Evolutionary conservation across 202 grass and related monocot species (phyloP).

Genomic region (Brachypodium distachyon): DNA sequence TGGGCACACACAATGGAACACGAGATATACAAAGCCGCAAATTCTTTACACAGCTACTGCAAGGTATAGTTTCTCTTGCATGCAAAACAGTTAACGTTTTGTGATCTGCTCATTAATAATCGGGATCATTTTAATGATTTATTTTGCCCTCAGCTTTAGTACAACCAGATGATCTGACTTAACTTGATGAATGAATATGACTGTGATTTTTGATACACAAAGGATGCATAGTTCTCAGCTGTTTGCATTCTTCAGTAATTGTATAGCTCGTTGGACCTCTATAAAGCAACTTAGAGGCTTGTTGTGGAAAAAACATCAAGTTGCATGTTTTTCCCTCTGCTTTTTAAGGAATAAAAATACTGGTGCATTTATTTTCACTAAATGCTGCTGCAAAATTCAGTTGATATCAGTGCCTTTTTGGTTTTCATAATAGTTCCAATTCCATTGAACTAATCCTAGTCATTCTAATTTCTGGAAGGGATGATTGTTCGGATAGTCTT

Average conservation of each 20-base stretch:
- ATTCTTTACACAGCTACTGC: slow-evolving; percentile 60
- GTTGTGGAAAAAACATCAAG: too few species aligned
- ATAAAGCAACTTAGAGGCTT: too few species aligned
- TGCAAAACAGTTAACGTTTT: not conserved
- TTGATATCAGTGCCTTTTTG: not conserved
- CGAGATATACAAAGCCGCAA: slow-evolving; percentile 95
- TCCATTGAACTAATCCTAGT: not conserved
- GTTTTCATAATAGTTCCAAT: not conserved
- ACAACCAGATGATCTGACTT: not conserved
- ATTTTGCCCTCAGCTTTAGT: not conserved
- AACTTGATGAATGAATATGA: not conserved
- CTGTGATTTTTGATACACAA: not conserved
- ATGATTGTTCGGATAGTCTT: not conserved
- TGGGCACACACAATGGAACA: slow-evolving; percentile 82
- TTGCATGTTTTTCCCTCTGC: not conserved
- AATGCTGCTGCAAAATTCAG: not conserved
- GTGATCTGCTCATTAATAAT: not conserved
- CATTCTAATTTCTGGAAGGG: not conserved
- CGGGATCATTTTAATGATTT: not conserved
- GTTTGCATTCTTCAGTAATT: not conserved
- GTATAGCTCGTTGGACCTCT: not conserved
- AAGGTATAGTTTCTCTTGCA: slow-evolving; percentile 46
- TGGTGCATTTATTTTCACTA: not conserved
- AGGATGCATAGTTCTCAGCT: not conserved
- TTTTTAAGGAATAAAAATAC: not conserved